Percentiles rank a stretch among this genome's conserved stretches.
Conservation (phyloP, 1,284 basidiomycete species). For the Anthracocystis walkeri region DNA sequence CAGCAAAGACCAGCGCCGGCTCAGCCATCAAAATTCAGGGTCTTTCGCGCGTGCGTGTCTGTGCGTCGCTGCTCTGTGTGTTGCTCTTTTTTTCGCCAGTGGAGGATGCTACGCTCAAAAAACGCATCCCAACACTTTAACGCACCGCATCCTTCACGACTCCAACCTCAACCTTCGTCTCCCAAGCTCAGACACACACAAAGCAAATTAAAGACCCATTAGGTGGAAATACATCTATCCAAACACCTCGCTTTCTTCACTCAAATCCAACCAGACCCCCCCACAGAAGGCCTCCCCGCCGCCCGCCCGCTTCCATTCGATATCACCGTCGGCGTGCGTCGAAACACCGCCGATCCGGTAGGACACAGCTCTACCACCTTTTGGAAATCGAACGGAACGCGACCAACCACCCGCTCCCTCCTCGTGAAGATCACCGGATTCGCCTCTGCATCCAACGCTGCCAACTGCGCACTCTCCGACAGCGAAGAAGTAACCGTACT, state of each 20-base stretch:
- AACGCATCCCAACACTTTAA: too few relatives aligned
- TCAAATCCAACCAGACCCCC: constrained; percentile 42
- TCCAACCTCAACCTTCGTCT: too few relatives aligned
- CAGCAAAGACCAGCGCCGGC: background rate
- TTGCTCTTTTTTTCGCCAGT: constrained; percentile 17
- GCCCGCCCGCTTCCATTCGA: constrained; percentile 37
- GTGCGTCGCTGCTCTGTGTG: background rate
- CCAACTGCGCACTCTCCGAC: constrained; percentile 29
- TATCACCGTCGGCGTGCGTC: constrained; percentile 30
- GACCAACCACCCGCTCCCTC: constrained; percentile 33
- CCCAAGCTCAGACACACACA: too few relatives aligned
- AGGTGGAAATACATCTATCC: background rate
- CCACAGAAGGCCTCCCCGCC: constrained; percentile 30
- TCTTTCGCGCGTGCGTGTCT: constrained; percentile 19
- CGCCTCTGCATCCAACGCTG: constrained; percentile 47
- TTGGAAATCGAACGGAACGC: constrained; percentile 52
- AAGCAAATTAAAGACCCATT: background rate
- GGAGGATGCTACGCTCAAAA: constrained; percentile 9
- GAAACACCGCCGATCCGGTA: constrained; percentile 17
- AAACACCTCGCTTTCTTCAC: background rate
- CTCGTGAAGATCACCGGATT: constrained; percentile 53
- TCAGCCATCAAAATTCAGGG: constrained; percentile 27
- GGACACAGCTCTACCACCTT: constrained; percentile 44
- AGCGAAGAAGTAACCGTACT: constrained; percentile 43
- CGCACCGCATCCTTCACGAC: too few relatives aligned